Evolutionary conservation across 1,284 basidiomycete genomes (phyloP), one percentile per base, ranked within the genome.

Genomic region (Neonothopanus nambi): DNA sequence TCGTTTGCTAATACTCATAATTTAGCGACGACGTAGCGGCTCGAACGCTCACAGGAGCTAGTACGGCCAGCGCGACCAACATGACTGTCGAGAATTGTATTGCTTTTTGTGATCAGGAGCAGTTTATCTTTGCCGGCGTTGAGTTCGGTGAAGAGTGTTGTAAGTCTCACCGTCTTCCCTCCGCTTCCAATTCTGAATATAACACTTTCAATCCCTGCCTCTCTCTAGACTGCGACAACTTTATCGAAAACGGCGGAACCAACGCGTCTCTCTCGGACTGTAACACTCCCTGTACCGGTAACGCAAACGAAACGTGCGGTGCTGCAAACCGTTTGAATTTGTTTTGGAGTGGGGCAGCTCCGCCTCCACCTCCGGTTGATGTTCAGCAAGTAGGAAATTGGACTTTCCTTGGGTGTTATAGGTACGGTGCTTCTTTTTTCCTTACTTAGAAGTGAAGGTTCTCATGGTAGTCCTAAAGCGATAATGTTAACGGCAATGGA

Each of bases 11-110:
- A 33, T 33, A 33, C 9, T 33, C 33, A 11, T 48, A 48, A 24
- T 43, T 7, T 60, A 85, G 82, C 45, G 85, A 87, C 59, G 77
- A 76, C 43, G 68, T 75, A 45, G 53, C 21, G 1, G 69, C 71
- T 4, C 82, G 87, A 18, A 80, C 83, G 0, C 75, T 89, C 40
- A 67, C 69, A 18, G 77, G 71, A 11, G 69, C 77, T 1, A 65
- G 69, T 3, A 80, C 72, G 55, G 69, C 74, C 18, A 72, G 71
- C 61, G 69, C 76, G 15, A 71, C 64, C 6, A 68, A 65, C n/a
- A 88, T 88, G 83, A 88, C 85, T 13, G 73, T 81, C 49, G 82
- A 85, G 63, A 69, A 70, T 8, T 90, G 87, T 65, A 79, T 87
- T 60, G 66, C 55, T 51, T 89, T 82, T 64, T 90, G 87, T 59